Evolutionary conservation across 2,329 filamentous ascomycete genomes (phyloP).

Genomic region (Tolypocladium capitatum): DNA sequence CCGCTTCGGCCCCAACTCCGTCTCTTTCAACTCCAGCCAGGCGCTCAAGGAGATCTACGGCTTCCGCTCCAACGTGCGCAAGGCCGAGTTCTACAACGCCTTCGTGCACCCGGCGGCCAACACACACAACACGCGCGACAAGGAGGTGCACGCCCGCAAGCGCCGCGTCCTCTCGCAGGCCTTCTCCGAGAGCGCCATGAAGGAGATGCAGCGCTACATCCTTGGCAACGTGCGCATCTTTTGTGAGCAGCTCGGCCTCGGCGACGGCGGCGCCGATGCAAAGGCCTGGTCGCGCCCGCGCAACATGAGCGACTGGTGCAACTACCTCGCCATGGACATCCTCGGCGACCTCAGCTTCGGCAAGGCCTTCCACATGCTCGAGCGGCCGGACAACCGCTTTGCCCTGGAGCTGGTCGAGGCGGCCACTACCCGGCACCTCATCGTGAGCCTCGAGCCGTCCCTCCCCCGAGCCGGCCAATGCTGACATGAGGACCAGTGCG

Average conservation of each 20-base stretch:
- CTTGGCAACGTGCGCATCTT: constrained; percentile 54
- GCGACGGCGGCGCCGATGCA: constrained; percentile 25
- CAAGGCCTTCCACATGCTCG: constrained; percentile 50
- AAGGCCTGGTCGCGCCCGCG: constrained; percentile 45
- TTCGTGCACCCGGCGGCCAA: constrained; percentile 60
- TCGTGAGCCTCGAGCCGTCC: constrained; percentile 34
- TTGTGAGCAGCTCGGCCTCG: constrained; percentile 40
- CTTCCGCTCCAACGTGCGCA: constrained; percentile 48
- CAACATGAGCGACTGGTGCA: constrained; percentile 52
- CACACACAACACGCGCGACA: constrained; percentile 61
- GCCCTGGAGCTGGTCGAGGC: constrained; percentile 54
- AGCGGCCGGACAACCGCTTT: constrained; percentile 47
- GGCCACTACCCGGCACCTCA: constrained; percentile 54
- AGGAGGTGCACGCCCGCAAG: constrained; percentile 56
- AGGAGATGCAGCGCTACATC: constrained; percentile 56
- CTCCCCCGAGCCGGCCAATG: neutral
- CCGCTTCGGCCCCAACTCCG: constrained; percentile 64
- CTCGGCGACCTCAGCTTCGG: constrained; percentile 48
- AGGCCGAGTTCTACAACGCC: constrained; percentile 60
- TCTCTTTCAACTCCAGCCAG: constrained; percentile 62
- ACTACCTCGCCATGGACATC: constrained; percentile 50
- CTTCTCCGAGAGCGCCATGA: constrained; percentile 53
- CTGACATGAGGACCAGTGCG: constrained; percentile 35
- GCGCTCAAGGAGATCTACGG: constrained; percentile 56
- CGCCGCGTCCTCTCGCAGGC: constrained; percentile 58